Base-by-base conservation (phyloP, 352 stramenopile species). In the Thraustotheca clavata region DNA sequence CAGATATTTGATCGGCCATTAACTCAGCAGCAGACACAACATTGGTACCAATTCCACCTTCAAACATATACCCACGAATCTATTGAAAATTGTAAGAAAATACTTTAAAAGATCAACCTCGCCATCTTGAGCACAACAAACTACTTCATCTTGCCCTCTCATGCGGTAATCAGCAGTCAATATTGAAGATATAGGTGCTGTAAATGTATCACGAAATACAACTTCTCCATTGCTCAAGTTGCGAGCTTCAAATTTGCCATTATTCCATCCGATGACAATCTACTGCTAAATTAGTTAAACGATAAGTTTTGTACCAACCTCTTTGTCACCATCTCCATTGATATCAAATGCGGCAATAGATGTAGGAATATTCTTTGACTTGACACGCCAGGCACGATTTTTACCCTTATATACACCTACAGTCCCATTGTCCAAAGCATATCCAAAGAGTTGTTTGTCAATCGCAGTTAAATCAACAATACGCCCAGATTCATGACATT, bases 361-460 rank as follows among this genome's bases (percentile, higher is more conserved):
- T 3, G 75, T 90, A 2, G 86, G 77, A 9, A 72, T 66, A 65
- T 97, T 88, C 67, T 97, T 97, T 16, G 79, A 92, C 68, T 97
- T 97, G 65, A 97, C 87, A 50, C 91, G 82, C 90, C 90, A 97
- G 11, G 89, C 76, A 47, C 91, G 87, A 67, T 79, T 70, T 31
- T 85, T 87, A 36, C 84, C 86, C 31, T 89, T 82, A 72, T 97
- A 97, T 4, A 98, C 82, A n/a, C 89, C 91, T n/a, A 96, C 80
- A 0, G 91, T 96, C 50, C 91, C 89, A 52, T 98, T 97, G 29
- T 86, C 70, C 8, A 98, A 74, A 36, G 86, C 87, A 68, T 96
- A 97, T 22, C 75, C 87, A 33, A 94, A 96, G 31, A 84, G 55
- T 34, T 81, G 70, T 35, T 85, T 87, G 31, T 80, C 74, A 43